A percentile compares a stretch with the other conserved stretches of the same genome.
These are phyloP conservation scores for Backusella macrospora DNA, from an alignment of 192 early-diverging fungal species.

Conservation along the genomic window DNA sequence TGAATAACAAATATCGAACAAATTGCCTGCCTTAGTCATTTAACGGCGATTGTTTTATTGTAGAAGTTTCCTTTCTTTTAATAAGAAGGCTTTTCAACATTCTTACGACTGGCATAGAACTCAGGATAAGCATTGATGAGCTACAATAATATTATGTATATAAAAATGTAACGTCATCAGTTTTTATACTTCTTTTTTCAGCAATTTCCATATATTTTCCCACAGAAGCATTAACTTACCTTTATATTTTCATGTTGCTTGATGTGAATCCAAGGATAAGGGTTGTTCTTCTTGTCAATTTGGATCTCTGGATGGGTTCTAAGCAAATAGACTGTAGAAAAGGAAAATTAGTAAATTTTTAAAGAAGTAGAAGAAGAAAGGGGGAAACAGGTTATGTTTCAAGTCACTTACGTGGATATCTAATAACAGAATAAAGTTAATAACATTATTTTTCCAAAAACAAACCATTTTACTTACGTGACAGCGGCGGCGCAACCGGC, in stretches of 20 bases:
- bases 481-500: slow-evolving; percentile 33
- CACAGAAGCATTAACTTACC: slow-evolving; percentile 17
- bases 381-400: neutral
- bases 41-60: neutral
- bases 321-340: slow-evolving; percentile 4
- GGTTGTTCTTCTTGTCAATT: slow-evolving; percentile 25
- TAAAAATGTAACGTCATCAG: slow-evolving; percentile 1
- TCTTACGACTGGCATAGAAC: slow-evolving; percentile 27
- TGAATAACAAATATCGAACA: neutral
- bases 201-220: neutral
- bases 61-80: neutral
- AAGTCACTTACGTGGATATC: slow-evolving; percentile 25
- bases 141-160: neutral
- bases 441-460: neutral
- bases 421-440: neutral
- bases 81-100: slow-evolving; percentile 3
- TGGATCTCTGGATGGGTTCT: slow-evolving; percentile 27
- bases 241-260: slow-evolving; percentile 29
- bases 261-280: slow-evolving; percentile 29
- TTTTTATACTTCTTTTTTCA: neutral
- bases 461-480: neutral
- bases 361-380: neutral
- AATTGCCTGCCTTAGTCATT: slow-evolving; percentile 10
- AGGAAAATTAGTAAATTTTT: neutral
- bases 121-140: slow-evolving; percentile 23